Percentiles rank a stretch among this genome's conserved stretches.
Evolutionary conservation across 2,329 filamentous ascomycete species (phyloP).

Genomic region (Exutisphaerella laricina): DNA sequence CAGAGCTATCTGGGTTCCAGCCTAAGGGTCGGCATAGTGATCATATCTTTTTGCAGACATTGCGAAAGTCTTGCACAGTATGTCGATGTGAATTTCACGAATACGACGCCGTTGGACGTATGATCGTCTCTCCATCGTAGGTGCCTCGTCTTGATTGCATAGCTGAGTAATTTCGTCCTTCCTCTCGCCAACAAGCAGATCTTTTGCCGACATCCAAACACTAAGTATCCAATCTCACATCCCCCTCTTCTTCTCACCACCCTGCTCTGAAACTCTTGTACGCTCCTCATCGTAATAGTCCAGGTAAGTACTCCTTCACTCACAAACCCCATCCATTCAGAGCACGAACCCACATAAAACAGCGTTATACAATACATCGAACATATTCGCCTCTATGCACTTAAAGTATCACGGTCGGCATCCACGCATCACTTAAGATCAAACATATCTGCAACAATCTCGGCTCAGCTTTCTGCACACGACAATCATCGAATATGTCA

Average conservation of each 20-base stretch:
- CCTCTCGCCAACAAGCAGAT: no score
- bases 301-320: conserved; percentile 5
- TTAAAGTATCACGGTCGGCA: conserved; percentile 13
- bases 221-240: background rate
- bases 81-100: no score
- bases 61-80: no score
- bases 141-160: no score
- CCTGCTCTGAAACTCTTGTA: background rate
- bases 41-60: no score
- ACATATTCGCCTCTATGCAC: no score
- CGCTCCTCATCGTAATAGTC: conserved; percentile 9
- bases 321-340: conserved; percentile 4
- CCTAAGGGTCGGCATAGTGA: no score
- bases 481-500: conserved; percentile 18
- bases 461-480: conserved; percentile 5
- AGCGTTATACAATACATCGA: conserved; percentile 9
- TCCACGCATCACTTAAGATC: conserved; percentile 11
- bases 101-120: no score
- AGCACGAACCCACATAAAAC: conserved; percentile 13
- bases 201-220: no score
- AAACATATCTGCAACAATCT: conserved; percentile 16
- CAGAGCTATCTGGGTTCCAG: no score
- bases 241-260: background rate
- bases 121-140: no score
- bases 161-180: no score